Evolutionary conservation across 768 basidiomycete genomes (phyloP).

Genomic region (Boletus sp.): DNA sequence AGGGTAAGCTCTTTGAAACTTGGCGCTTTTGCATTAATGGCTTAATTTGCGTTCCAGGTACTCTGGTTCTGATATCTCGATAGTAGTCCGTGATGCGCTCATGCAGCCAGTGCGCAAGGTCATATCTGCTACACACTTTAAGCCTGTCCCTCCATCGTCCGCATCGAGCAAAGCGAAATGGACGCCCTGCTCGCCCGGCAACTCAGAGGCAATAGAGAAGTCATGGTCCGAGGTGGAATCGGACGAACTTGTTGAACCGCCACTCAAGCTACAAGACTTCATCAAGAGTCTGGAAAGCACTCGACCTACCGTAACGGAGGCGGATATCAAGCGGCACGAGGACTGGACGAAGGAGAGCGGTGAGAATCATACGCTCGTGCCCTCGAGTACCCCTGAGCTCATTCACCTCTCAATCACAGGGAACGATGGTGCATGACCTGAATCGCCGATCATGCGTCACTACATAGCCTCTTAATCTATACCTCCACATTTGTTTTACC

Average conservation of each 20-base stretch:
- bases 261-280: constrained; percentile 76
- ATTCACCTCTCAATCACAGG: constrained; percentile 12
- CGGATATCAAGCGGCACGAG: constrained; percentile 82
- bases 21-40: neutral
- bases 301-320: constrained; percentile 83
- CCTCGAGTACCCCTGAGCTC: neutral
- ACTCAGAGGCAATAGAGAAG: constrained; percentile 80
- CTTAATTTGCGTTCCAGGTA: constrained; percentile 45
- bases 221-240: constrained; percentile 85
- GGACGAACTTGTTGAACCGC: constrained; percentile 89
- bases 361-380: constrained; percentile 31
- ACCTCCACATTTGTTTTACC: constrained; percentile 15
- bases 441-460: neutral
- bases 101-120: constrained; percentile 99
- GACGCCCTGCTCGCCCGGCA: constrained; percentile 97
- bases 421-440: constrained; percentile 32
- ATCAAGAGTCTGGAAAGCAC: constrained; percentile 74
- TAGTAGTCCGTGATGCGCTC: constrained; percentile 91
- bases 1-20: constrained; percentile 44
- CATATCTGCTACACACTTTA: constrained; percentile 93
- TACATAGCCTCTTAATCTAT: constrained; percentile 16
- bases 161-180: constrained; percentile 49
- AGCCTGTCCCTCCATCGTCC: constrained; percentile 41
- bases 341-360: constrained; percentile 86
- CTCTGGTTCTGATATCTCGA: constrained; percentile 93